Evolutionary conservation across 2,329 filamentous ascomycete species (phyloP).

Genomic region (Ophiostoma quercus): DNA sequence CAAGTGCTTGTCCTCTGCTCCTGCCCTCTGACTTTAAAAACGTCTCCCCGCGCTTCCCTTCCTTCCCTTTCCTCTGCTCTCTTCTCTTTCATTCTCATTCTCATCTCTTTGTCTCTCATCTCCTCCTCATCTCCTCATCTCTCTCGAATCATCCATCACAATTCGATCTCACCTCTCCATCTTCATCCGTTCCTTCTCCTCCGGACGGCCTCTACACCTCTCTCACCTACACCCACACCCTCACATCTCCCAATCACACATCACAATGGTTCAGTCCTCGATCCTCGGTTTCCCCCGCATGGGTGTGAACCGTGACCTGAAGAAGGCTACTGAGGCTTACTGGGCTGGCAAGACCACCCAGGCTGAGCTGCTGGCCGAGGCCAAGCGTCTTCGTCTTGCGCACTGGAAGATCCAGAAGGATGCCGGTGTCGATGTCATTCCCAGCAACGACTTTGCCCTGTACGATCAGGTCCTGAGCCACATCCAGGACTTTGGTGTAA

Average conservation of each 20-base stretch:
- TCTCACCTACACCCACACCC: conserved; percentile 16
- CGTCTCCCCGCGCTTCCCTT: conserved; percentile 16
- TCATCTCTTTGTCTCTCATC: conserved; percentile 12
- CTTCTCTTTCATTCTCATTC: conserved; percentile 10
- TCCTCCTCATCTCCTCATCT: conserved; percentile 15
- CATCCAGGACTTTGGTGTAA: conserved; percentile 94
- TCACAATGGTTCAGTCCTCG: conserved; percentile 61
- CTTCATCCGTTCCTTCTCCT: conserved; percentile 23
- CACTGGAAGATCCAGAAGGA: conserved; percentile 99
- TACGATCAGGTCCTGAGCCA: conserved; percentile 98
- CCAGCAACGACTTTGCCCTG: conserved; percentile 98
- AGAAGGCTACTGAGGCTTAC: conserved; percentile 98
- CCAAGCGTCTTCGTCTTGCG: conserved; percentile 89
- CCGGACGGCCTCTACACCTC: conserved; percentile 21
- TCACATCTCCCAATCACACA: conserved; percentile 28
- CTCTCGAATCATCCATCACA: conserved; percentile 3
- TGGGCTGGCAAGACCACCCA: conserved; percentile 94
- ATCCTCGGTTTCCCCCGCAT: conserved; percentile 99
- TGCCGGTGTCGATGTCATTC: conserved; percentile 94
- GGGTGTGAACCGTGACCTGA: conserved; percentile 96
- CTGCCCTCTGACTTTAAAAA: conserved; percentile 21
- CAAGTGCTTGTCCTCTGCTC: conserved; percentile 10
- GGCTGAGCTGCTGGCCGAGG: conserved; percentile 84
- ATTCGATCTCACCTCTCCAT: conserved; percentile 7
- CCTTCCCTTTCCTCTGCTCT: conserved; percentile 20